These are phyloP conservation scores for Argentina anserina DNA, from an alignment of 306 rosid species.

Conservation along the genomic window DNA sequence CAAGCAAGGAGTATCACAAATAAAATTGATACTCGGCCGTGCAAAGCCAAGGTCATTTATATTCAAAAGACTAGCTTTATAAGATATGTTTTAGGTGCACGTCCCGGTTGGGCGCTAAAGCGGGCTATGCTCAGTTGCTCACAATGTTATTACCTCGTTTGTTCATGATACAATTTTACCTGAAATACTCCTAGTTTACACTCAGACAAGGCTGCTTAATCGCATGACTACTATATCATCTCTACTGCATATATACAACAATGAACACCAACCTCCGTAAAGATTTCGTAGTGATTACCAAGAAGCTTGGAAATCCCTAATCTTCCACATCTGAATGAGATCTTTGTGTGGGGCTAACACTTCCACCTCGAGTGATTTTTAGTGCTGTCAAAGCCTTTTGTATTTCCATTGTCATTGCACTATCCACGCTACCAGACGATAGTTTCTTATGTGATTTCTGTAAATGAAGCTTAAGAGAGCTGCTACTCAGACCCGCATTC, in stretches of 20 bases:
- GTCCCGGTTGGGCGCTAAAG: too few species aligned
- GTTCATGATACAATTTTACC: background rate
- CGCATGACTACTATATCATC: background rate
- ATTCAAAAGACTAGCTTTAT: too few species aligned
- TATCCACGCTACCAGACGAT: constrained; percentile 91
- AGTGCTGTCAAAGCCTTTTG: constrained; percentile 72
- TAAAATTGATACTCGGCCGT: too few species aligned
- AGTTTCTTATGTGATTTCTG: constrained; percentile 86
- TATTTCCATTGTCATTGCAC: constrained; percentile 93
- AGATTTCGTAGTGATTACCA: background rate
- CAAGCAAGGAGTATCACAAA: too few species aligned
- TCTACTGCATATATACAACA: background rate
- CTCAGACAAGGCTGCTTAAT: background rate
- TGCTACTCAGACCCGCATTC: constrained; percentile 90
- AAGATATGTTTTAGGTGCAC: too few species aligned
- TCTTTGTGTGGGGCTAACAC: constrained; percentile 65
- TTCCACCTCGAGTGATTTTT: constrained; percentile 57
- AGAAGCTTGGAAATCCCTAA: background rate
- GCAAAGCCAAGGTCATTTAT: too few species aligned
- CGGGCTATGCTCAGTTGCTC: too few species aligned
- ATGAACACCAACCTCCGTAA: background rate
- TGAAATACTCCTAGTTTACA: background rate
- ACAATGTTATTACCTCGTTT: background rate
- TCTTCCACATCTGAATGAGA: constrained; percentile 42
- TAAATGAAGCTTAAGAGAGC: constrained; percentile 86